These are phyloP conservation scores for Hansenula lynferdii DNA, from an alignment of 1,139 yeast genomes.

Conservation along the genomic window DNA sequence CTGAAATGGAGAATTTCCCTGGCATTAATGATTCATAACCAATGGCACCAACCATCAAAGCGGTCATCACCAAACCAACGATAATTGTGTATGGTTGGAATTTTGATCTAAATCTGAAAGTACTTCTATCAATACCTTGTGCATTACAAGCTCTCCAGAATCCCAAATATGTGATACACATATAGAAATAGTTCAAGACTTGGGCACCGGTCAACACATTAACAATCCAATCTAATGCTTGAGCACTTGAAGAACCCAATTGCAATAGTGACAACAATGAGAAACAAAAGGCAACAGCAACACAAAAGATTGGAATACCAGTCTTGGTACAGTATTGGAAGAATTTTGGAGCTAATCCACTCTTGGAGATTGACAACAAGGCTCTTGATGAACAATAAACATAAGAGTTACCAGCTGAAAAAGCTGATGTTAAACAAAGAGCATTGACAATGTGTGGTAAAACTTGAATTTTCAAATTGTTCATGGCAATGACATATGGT, in stretches of 20 bases:
- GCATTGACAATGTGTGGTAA: constrained; percentile 57
- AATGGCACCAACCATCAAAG: not conserved
- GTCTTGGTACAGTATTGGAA: constrained; percentile 37
- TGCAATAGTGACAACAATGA: constrained; percentile 34
- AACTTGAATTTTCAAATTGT: constrained; percentile 38
- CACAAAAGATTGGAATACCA: constrained; percentile 51
- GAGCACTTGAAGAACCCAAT: constrained; percentile 43
- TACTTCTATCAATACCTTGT: not conserved
- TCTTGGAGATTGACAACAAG: constrained; percentile 48
- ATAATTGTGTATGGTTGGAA: not conserved
- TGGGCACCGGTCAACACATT: constrained; percentile 66
- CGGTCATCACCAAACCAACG: not conserved
- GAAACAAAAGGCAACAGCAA: constrained; percentile 34
- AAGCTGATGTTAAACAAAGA: constrained; percentile 47
- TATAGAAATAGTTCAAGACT: constrained; percentile 55
- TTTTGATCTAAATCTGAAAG: not conserved
- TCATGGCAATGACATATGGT: constrained; percentile 54
- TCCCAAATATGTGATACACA: constrained; percentile 52
- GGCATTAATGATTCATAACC: not conserved
- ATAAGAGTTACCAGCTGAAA: constrained; percentile 62
- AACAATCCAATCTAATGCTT: constrained; percentile 61
- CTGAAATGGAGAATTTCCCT: not conserved
- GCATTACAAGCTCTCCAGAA: constrained; percentile 47
- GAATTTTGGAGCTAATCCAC: constrained; percentile 56
- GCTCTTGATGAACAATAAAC: constrained; percentile 61